Evolutionary conservation across 192 early-diverging fungal species (phyloP).

Genomic region (Coemansia sp.): DNA sequence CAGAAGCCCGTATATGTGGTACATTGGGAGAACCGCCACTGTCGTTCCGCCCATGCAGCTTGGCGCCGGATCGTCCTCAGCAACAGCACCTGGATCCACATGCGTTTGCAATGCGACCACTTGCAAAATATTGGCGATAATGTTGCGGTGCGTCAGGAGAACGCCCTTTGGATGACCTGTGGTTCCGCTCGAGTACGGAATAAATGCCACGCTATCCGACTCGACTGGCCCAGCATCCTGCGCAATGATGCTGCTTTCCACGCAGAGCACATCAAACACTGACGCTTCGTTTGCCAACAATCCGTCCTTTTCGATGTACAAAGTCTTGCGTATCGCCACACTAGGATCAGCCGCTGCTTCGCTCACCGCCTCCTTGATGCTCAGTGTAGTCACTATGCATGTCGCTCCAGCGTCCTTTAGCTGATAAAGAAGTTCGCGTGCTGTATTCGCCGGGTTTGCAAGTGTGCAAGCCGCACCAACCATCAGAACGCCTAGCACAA

Average conservation of each 20-base stretch:
- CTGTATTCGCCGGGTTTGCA: conserved; percentile 78
- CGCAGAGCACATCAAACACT: conserved; percentile 11
- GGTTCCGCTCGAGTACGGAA: conserved; percentile 71
- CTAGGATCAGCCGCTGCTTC: background rate
- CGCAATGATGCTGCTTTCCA: background rate
- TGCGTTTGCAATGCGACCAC: background rate
- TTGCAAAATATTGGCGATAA: conserved; percentile 62
- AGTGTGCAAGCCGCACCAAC: conserved; percentile 67
- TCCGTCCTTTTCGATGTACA: background rate
- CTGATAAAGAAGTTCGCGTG: conserved; percentile 74
- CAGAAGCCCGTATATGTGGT: conserved; percentile 56
- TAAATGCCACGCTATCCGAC: conserved; percentile 37
- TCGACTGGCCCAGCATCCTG: background rate
- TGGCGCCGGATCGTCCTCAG: background rate
- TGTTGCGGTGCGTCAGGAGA: conserved; percentile 62
- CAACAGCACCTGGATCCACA: background rate
- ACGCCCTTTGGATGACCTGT: conserved; percentile 70
- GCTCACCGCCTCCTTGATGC: conserved; percentile 1
- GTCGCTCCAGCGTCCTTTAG: conserved; percentile 69
- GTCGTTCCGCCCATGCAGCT: conserved; percentile 3
- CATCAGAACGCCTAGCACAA: conserved; percentile 61
- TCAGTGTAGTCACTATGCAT: conserved; percentile 58
- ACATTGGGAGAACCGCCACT: conserved; percentile 62
- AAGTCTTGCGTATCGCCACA: background rate
- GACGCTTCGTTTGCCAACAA: background rate